Evolutionary conservation across 805 yeast genomes (phyloP), one percentile per base, ranked within the genome.

Genomic region (Priceomyces medius): DNA sequence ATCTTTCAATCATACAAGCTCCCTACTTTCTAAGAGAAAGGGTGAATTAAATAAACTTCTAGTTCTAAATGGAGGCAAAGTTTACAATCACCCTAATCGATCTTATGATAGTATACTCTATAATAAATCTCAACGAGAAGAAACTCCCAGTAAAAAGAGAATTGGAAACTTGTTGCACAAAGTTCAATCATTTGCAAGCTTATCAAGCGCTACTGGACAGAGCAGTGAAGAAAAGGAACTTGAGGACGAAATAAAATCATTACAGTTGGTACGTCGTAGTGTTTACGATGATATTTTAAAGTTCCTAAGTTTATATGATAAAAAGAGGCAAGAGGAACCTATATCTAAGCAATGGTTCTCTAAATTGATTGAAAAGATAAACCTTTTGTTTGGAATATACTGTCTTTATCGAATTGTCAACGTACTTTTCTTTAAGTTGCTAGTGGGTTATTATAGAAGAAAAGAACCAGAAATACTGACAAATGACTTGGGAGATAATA

Each of bases 361-460:
- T 13, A 35, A 3, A 16, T 17, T 21, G 16, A 36, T 43, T 9
- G 31, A 19, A 7, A 43, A 42, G 40, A 10, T 21, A 10, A 24
- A 35, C 21, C 48, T 58, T 36, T 48, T 53, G 4, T 73, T 77
- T 46, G 64, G 76, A 8, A 32, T 64, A n/a, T 77, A 77, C 56
- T 77, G 82, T 58, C 40, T 71, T 36, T 78, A 77, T 54, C 61
- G 79, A 39, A 60, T 76, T 4, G 34, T 73, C 23, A 68, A 64
- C 50, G 74, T 74, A 29, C 46, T 74, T 32, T 27, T 71, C 2
- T 40, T 74, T 28, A 68, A 67, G 41, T 50, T 76, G 12, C 79
- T 80, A 10, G 49, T 46, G 31, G 31, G 43, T 40, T 43, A 53
- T 49, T 52, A 53, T 40, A 38, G 44, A 7, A 20, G 16, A 3